phyloP scores from a whole-genome alignment of 2,329 filamentous ascomycete species.

The Fusarium avenaceum region DNA sequence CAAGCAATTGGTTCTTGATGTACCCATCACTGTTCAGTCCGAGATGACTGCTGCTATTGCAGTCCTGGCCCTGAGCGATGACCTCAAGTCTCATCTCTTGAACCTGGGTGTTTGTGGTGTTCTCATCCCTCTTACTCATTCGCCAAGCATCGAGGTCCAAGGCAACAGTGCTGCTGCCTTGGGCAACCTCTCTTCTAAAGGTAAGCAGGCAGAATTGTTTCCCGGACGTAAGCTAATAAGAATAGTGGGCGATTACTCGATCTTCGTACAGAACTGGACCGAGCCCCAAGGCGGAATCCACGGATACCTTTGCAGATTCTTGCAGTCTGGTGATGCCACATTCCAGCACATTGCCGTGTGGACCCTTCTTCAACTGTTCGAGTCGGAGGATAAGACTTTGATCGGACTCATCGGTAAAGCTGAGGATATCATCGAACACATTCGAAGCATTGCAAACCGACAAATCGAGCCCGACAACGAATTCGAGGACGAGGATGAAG shows the following conservation, averaged over 20 bases:
- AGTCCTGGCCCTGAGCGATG: conserved; percentile 93
- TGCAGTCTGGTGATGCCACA: conserved; percentile 93
- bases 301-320: conserved; percentile 92
- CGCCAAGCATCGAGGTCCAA: conserved; percentile 96
- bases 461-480: conserved; percentile 90
- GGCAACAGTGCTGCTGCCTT: conserved; percentile 97
- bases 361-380: conserved; percentile 94
- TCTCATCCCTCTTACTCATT: conserved; percentile 93
- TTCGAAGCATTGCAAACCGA: conserved; percentile 90
- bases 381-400: conserved; percentile 93
- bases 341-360: conserved; percentile 99
- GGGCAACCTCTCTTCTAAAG: conserved; percentile 96
- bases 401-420: conserved; percentile 90
- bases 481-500: conserved; percentile 89
- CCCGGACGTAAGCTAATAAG: conserved; percentile 16
- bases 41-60: conserved; percentile 99
- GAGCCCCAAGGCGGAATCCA: conserved; percentile 95
- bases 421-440: conserved; percentile 91
- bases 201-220: conserved; percentile 62
- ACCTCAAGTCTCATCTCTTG: conserved; percentile 91
- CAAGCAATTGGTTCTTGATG: conserved; percentile 94
- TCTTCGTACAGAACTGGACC: conserved; percentile 94
- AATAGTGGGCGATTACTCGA: conserved; percentile 93
- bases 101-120: conserved; percentile 96
- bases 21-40: conserved; percentile 93